phyloP scores from a whole-genome alignment of 371 early-diverging fungal genomes.

The Capniomyces stellatus region DNA sequence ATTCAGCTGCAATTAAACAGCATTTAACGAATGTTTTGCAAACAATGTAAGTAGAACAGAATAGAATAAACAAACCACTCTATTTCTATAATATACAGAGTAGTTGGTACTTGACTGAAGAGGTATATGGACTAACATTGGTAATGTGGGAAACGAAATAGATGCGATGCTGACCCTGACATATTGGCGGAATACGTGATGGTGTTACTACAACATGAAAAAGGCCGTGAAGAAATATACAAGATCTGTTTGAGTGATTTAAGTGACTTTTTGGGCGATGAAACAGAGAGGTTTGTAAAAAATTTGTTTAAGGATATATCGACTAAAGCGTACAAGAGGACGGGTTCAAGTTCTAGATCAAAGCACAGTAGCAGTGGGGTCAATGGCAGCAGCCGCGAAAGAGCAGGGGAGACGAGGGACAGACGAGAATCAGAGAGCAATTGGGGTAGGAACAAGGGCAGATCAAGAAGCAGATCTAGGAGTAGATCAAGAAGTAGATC shows the following conservation, averaged over 20 bases:
- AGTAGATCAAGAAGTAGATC: background rate
- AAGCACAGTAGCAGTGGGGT: too few relatives aligned
- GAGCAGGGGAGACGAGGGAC: too few relatives aligned
- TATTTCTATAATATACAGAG: background rate
- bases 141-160: too few relatives aligned
- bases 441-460: background rate
- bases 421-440: too few relatives aligned
- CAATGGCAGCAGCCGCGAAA: too few relatives aligned
- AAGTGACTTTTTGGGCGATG: constrained; percentile 3
- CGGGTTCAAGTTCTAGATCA: background rate
- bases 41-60: background rate
- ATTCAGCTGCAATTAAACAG: background rate
- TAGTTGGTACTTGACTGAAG: background rate
- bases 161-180: constrained; percentile 1
- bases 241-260: background rate
- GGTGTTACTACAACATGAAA: constrained; percentile 3
- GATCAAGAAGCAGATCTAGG: background rate
- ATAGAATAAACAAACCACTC: background rate
- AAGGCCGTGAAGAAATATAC: constrained; percentile 1
- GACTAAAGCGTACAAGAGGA: background rate
- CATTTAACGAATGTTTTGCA: background rate
- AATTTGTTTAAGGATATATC: background rate
- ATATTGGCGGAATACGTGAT: constrained; percentile 2
- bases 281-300: background rate
- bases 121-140: too few relatives aligned